Evolutionary conservation across 257 asterid genomes (phyloP), one percentile per base, ranked within the genome.

Genomic region (Ballota nigra): DNA sequence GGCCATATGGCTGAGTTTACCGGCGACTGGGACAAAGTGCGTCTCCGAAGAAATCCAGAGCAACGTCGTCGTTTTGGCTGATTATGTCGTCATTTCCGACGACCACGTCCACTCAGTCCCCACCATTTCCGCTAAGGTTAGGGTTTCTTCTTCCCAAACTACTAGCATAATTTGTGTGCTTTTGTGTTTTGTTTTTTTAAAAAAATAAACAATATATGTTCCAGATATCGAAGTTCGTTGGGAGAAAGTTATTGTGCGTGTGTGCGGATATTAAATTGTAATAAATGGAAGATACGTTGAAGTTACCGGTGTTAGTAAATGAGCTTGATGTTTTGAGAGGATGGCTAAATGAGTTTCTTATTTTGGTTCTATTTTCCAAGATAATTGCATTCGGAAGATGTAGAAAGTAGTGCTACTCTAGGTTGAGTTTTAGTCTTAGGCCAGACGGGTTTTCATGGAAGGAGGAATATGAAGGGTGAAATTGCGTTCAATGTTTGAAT

Each of bases 1-100:
- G 60, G 95, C 95, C 66, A 71, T 92, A 66, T 92, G 97, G 98
- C 68, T 92, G 89, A 83, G 66, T 75, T 66, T 92, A 70, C 96
- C 97, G 58, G 45, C 93, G 66, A 71, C 69, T 7, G 97, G 95
- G 43, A 86, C 96, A 7, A 92, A 92, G 78, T 92, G 97, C 71
- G 90, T 90, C 4, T 90, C 97, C 60, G 98, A 92, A 77, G 96
- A 90, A 80, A 82, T 90, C 76, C 97, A 90, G 76, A 88, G 69
- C 77, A 90, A 87, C 87, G 95, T 92, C 63, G 87, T 92, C 76
- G 98, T 92, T 81, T 77, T 92, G 78, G 86, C 92, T 26, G 96
- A 92, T 79, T 92, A 87, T 79, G 86, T 87, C 65, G 95, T 85
- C 66, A 85, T 92, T 16, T 81, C 98, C 63, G 92, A 88, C 43